phyloP scores from a whole-genome alignment of 1,284 basidiomycete genomes.

The Malassezia globosa region DNA sequence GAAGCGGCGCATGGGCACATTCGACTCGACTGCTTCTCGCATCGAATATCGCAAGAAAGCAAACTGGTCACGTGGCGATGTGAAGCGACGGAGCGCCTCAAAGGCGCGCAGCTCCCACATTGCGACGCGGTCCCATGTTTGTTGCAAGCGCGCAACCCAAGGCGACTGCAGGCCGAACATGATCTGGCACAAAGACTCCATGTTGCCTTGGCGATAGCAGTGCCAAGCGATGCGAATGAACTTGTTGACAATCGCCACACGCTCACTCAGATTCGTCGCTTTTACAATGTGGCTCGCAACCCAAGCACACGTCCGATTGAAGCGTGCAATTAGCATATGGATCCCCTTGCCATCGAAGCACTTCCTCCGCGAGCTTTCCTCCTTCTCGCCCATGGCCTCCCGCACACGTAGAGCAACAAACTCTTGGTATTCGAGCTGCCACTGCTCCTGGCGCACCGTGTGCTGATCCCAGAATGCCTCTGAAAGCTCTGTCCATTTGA shows the following conservation, averaged over 20 bases:
- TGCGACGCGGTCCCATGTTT: conserved; percentile 60
- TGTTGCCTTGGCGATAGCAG: conserved; percentile 69
- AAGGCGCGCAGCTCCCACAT: conserved; percentile 66
- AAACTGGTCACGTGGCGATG: conserved; percentile 62
- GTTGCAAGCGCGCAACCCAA: conserved; percentile 62
- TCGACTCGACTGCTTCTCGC: conserved; percentile 23
- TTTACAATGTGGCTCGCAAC: conserved; percentile 62
- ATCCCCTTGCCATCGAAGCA: conserved; percentile 17
- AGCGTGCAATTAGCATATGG: conserved; percentile 64
- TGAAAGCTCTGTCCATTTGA: conserved; percentile 7
- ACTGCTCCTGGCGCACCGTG: conserved; percentile 8
- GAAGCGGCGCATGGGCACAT: conserved; percentile 19
- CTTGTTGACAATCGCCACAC: conserved; percentile 61
- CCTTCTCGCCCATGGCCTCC: background rate
- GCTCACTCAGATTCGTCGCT: conserved; percentile 51
- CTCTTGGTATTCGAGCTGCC: conserved; percentile 18
- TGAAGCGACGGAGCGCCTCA: conserved; percentile 62
- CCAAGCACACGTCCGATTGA: conserved; percentile 75
- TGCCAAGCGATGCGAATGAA: conserved; percentile 82
- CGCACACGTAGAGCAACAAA: conserved; percentile 11
- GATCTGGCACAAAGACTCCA: conserved; percentile 68
- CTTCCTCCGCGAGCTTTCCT: background rate
- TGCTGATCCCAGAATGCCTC: conserved; percentile 17
- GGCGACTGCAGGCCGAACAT: conserved; percentile 65
- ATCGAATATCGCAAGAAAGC: conserved; percentile 50